These are phyloP conservation scores for Entomortierella chlamydospora DNA, from an alignment of 192 early-diverging fungal species.

Conservation along the genomic window DNA sequence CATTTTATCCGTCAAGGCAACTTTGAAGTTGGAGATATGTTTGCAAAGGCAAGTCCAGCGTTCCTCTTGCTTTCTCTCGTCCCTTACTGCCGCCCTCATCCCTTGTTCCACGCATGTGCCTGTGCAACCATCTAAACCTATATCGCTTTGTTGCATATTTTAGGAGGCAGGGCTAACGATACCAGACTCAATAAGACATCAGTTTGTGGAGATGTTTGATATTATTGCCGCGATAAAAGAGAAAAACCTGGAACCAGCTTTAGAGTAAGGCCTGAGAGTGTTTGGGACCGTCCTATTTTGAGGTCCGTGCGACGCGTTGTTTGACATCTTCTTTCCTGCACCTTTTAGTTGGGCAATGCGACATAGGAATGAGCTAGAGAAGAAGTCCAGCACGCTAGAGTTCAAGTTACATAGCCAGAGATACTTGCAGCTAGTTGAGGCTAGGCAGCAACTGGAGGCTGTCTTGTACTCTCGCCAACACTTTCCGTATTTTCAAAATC, in stretches of 20 bases:
- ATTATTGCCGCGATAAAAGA: constrained; percentile 73
- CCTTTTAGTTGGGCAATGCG: constrained; percentile 75
- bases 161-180: constrained; percentile 58
- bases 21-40: constrained; percentile 81
- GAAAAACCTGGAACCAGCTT: constrained; percentile 71
- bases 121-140: neutral
- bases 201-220: constrained; percentile 88
- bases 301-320: too few relatives aligned
- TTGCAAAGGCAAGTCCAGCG: constrained; percentile 50
- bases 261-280: constrained; percentile 55
- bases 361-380: constrained; percentile 67
- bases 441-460: constrained; percentile 62
- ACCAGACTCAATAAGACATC: constrained; percentile 60
- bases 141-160: neutral
- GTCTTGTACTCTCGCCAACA: constrained; percentile 79
- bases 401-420: constrained; percentile 86
- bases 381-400: constrained; percentile 76
- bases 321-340: neutral
- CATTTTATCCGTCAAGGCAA: constrained; percentile 92
- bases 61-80: neutral
- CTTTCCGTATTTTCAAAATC: constrained; percentile 72
- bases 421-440: constrained; percentile 80
- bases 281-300: neutral
- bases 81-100: neutral
- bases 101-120: neutral